Evolutionary conservation across 352 stramenopile species (phyloP).

Genomic region (Globisporangium emineosum): DNA sequence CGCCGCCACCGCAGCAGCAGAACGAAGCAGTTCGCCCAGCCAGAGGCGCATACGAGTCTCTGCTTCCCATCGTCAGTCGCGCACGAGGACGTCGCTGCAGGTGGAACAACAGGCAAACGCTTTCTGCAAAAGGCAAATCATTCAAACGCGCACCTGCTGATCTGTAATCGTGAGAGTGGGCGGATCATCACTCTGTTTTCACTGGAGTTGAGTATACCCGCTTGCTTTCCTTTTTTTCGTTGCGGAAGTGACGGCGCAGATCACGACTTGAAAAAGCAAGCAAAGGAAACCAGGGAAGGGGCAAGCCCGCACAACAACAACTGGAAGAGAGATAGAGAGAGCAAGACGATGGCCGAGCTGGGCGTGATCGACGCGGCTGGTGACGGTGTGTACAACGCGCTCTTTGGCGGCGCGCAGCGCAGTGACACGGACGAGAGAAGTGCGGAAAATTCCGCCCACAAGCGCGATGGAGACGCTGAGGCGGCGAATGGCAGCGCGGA

Average conservation of each 20-base stretch:
- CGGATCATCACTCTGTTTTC: background rate
- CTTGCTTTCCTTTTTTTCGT: background rate
- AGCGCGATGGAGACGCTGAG: background rate
- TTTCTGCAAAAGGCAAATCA: background rate
- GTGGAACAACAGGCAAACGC: background rate
- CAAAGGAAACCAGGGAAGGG: background rate
- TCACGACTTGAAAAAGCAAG: background rate
- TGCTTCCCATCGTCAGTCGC: no score
- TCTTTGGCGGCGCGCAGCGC: background rate
- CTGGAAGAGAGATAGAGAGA: background rate
- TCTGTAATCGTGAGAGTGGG: background rate
- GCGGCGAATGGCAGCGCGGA: background rate
- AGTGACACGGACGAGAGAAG: background rate
- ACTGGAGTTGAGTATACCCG: background rate
- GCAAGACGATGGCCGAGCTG: constrained; percentile 10
- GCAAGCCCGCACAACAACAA: background rate
- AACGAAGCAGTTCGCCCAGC: background rate
- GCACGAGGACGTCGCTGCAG: background rate
- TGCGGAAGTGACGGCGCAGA: constrained; percentile 1
- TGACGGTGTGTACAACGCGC: constrained; percentile 8
- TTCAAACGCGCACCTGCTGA: background rate
- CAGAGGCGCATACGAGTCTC: background rate
- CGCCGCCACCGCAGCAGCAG: background rate
- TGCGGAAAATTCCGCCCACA: background rate
- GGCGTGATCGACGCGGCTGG: constrained; percentile 10